Evolutionary conservation across 78 protist genomes (phyloP).

Genomic region (Dictyostelium citrinum): DNA sequence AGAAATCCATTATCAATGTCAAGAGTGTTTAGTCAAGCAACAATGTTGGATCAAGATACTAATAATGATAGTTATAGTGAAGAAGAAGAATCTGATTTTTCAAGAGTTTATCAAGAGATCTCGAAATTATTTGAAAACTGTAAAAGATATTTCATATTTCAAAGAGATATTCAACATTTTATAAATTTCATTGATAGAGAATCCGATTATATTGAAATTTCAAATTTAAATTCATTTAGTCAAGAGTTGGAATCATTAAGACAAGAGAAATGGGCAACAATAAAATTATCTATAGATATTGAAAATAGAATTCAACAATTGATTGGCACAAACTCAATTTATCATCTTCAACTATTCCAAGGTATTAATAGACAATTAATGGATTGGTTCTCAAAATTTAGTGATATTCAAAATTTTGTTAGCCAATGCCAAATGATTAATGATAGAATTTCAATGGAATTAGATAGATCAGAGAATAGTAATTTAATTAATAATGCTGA

Average conservation of each 20-base stretch:
- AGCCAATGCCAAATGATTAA: slow-evolving; percentile 17
- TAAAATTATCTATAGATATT: neutral
- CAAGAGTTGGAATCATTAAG: neutral
- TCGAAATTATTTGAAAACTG: neutral
- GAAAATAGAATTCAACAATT: neutral
- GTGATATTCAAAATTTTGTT: slow-evolving; percentile 25
- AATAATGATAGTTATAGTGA: no score
- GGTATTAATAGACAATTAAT: neutral
- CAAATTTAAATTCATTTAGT: neutral
- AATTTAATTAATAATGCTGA: slow-evolving; percentile 16
- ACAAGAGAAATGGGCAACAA: neutral
- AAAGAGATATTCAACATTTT: slow-evolving; percentile 5
- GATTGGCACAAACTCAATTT: neutral
- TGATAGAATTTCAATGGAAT: slow-evolving; percentile 26
- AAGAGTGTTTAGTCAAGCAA: neutral
- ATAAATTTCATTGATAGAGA: neutral
- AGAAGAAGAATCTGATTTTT: neutral
- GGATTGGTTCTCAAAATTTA: slow-evolving; percentile 32
- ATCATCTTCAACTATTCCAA: slow-evolving; percentile 7
- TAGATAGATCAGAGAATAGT: slow-evolving; percentile 22
- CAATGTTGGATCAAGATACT: no score
- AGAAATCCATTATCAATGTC: neutral
- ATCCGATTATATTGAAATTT: neutral
- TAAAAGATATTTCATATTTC: neutral
- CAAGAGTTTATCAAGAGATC: neutral